Evolutionary conservation across 2,329 filamentous ascomycete species (phyloP).

Genomic region (Fusarium euwallaceae): DNA sequence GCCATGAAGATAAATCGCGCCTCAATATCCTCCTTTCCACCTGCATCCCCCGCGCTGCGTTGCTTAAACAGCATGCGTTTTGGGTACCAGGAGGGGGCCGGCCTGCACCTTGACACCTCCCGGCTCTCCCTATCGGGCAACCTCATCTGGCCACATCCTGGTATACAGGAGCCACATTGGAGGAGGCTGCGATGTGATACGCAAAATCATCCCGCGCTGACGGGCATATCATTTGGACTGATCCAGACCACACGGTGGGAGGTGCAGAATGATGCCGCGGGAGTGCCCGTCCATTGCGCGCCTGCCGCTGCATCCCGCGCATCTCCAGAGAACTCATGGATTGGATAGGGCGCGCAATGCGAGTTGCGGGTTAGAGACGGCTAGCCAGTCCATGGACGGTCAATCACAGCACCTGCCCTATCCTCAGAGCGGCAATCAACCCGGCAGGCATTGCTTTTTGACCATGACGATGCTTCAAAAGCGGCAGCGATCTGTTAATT

Average conservation of each 20-base stretch:
- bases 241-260: constrained; percentile 35
- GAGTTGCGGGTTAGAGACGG: constrained; percentile 10
- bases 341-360: constrained; percentile 22
- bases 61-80: constrained; percentile 8
- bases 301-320: constrained; percentile 42
- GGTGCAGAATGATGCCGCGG: constrained; percentile 38
- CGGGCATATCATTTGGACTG: constrained; percentile 22
- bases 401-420: constrained; percentile 29
- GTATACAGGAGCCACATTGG: constrained; percentile 21
- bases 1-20: constrained; percentile 33
- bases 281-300: constrained; percentile 46
- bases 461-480: constrained; percentile 6
- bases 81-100: not conserved
- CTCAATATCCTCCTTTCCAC: constrained; percentile 24
- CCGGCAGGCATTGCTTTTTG: constrained; percentile 18
- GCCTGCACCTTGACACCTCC: constrained; percentile 7
- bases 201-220: constrained; percentile 36
- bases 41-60: constrained; percentile 23
- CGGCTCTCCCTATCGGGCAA: constrained; percentile 26
- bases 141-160: constrained; percentile 20
- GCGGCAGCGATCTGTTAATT: constrained; percentile 6
- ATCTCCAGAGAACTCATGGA: constrained; percentile 21
- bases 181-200: constrained; percentile 28
- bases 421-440: not conserved
- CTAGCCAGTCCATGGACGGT: constrained; percentile 22